phyloP scores from a whole-genome alignment of 2,329 filamentous ascomycete species.

The Zasmidium angulare region DNA sequence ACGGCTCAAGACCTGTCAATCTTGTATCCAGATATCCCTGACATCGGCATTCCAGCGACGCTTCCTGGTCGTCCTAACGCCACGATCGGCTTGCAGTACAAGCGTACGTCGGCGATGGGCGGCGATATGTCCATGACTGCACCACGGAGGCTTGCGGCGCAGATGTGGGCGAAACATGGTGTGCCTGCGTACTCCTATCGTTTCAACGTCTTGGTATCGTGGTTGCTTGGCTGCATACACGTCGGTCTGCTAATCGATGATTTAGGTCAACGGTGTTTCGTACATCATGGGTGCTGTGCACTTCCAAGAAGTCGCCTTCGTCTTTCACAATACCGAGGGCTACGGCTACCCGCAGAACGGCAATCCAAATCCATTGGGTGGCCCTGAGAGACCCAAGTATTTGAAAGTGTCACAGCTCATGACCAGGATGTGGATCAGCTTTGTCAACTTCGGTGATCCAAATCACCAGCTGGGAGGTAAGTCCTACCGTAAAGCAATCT shows the following conservation, averaged over 20 bases:
- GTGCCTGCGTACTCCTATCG: slow-evolving; percentile 41
- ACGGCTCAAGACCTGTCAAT: slow-evolving; percentile 37
- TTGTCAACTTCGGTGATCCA: slow-evolving; percentile 49
- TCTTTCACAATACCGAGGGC: slow-evolving; percentile 55
- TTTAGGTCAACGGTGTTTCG: slow-evolving; percentile 33
- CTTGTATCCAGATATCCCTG: slow-evolving; percentile 32
- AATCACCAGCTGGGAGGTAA: slow-evolving; percentile 29
- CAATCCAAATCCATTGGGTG: slow-evolving; percentile 25
- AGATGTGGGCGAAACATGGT: slow-evolving; percentile 24
- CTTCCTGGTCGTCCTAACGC: slow-evolving; percentile 20
- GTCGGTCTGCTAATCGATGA: too few species aligned
- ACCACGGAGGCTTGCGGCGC: slow-evolving; percentile 19
- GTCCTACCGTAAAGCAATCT: too few species aligned
- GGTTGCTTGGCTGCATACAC: too few species aligned
- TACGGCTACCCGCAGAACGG: slow-evolving; percentile 20
- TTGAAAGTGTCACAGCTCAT: slow-evolving; percentile 48
- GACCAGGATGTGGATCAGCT: slow-evolving; percentile 54
- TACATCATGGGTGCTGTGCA: slow-evolving; percentile 35
- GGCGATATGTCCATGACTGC: slow-evolving; percentile 24
- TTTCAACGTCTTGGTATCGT: slow-evolving; percentile 42
- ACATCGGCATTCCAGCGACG: slow-evolving; percentile 28
- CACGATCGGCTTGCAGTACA: slow-evolving; percentile 24
- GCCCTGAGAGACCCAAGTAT: slow-evolving; percentile 36
- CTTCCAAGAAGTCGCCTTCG: slow-evolving; percentile 54
- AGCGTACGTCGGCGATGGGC: slow-evolving; percentile 21